Evolutionary conservation across 176 grass and related monocot species (phyloP), one percentile per base, ranked within the genome.

Genomic region (Oryza brachyantha): DNA sequence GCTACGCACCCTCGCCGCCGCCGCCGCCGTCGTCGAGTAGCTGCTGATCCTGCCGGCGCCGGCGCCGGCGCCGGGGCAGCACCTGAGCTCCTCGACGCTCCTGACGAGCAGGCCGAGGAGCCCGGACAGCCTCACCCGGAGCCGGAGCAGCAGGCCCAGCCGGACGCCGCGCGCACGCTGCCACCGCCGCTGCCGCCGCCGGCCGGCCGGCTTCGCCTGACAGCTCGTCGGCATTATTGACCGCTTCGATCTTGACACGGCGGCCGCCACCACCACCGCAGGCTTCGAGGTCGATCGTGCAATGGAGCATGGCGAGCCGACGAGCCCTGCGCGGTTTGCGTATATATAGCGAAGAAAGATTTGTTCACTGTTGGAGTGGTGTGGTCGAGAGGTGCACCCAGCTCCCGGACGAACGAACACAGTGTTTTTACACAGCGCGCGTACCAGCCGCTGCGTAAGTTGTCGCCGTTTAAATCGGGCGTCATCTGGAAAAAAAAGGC

Each of bases 81-180:
- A 91, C 50, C 70, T 81, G 80, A 91, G 84, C 81, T 88, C 89
- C n/a, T 87, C 84, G 24, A 91, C 25, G 54, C 81, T 88, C 66
- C 85, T 63, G 76, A 72, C 38, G 9, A 88, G 24, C 0, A 84
- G 10, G 24, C 66, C 71, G 65, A 67, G 60, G 16, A 87, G 10
- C 69, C 64, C 58, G 61, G 80, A 72, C 45, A 91, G 65, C 69
- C 85, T 43, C 75, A 87, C 48, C 4, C 89, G 81, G 29, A 91
- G 85, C 2, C 80, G 85, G 68, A 90, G 81, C 60, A 90, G 78
- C 28, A 52, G 48, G 48, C 48, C 48, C 48, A 83, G 72, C 34
- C 85, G 80, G 68, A 84, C 58, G 5, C 83, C 74, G 76, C 73
- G 84, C 71, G 74, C 59, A 8, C 48, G 48, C 19, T 21, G 48